Percentiles rank a stretch among this genome's conserved stretches.
Conservation (phyloP, 2,329 filamentous ascomycete genomes). For the Diaporthe ampelina region DNA sequence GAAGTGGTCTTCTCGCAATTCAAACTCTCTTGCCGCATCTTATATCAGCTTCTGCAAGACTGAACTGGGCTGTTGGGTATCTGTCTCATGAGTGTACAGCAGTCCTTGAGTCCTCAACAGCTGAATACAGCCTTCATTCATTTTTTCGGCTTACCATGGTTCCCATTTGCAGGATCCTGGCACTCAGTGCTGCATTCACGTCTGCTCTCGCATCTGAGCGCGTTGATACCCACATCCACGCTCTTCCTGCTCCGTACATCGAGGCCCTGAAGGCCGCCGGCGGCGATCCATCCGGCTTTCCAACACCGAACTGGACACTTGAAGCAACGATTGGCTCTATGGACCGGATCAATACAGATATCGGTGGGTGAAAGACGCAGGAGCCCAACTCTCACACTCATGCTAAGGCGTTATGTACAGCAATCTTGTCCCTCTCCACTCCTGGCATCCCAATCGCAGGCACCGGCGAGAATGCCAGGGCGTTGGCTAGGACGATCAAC, state of each 20-base stretch:
- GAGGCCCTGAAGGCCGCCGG: conserved; percentile 36
- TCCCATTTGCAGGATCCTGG: neutral
- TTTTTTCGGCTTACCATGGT: neutral
- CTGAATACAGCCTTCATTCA: neutral
- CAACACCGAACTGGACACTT: conserved; percentile 38
- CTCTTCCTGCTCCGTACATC: conserved; percentile 36
- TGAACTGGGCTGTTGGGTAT: neutral
- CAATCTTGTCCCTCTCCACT: conserved; percentile 42
- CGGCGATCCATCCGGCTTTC: conserved; percentile 38
- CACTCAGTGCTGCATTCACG: neutral
- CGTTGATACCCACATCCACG: conserved; percentile 39
- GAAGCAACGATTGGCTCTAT: conserved; percentile 38
- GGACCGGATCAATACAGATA: conserved; percentile 28
- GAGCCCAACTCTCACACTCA: neutral
- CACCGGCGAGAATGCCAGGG: conserved; percentile 30
- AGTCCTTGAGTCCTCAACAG: neutral
- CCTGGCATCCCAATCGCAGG: conserved; percentile 37
- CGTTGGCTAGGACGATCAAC: conserved; percentile 35
- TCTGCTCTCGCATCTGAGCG: conserved; percentile 47
- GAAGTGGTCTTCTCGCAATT: neutral
- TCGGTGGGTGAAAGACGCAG: conserved; percentile 15
- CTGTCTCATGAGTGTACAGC: neutral
- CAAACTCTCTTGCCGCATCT: neutral
- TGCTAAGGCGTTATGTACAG: conserved; percentile 47
- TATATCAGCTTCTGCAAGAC: neutral